Base-by-base conservation (phyloP, 148 eudicot species). In the Rhododendron ovatum region DNA sequence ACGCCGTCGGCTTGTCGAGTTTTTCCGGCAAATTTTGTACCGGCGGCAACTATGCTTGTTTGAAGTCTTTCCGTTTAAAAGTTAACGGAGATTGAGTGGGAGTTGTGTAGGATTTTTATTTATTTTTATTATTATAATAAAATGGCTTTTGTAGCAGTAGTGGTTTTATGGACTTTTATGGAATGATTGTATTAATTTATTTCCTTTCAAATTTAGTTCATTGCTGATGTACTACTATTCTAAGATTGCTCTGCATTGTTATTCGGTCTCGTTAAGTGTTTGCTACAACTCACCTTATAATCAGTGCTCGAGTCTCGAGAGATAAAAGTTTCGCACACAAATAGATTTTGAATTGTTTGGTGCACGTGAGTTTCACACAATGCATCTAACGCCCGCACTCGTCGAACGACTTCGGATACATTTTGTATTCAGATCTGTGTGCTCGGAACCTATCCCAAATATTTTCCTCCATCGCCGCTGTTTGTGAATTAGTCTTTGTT, bases 1-100 rank as follows among this genome's bases (percentile, higher is more conserved):
- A 48, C 35, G 84, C 67, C 78, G 80, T 84, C 85, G 91, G 81
- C 20, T 84, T 86, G 91, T 86, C 91, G 88, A 83, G 76, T 82
- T 83, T n/a, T 17, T 9, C 86, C 81, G 93, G 92, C 91, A 84
- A 91, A 80, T 93, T 93, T 93, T 93, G 93, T 87, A 87, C 82
- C 91, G 89, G 90, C 86, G 89, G 87, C 74, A 63, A 12, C 13
- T 84, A 20, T 7, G 77, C 83, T 48, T 81, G 43, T 78, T 80
- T 51, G 10, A 76, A 48, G 28, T 59, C 20, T 83, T 50, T 77
- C 76, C 30, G 74, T 11, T 82, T 69, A 45, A 30, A 30, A 82
- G 83, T 10, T 79, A 81, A 17, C 13, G 17, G 24, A 35, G 82
- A 84, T 53, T 10, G 80, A n/a, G 80, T 30, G 76, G 55, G 13